These are phyloP conservation scores for Pulveroboletus sp. DNA, from an alignment of 768 basidiomycete genomes.

Conservation along the genomic window DNA sequence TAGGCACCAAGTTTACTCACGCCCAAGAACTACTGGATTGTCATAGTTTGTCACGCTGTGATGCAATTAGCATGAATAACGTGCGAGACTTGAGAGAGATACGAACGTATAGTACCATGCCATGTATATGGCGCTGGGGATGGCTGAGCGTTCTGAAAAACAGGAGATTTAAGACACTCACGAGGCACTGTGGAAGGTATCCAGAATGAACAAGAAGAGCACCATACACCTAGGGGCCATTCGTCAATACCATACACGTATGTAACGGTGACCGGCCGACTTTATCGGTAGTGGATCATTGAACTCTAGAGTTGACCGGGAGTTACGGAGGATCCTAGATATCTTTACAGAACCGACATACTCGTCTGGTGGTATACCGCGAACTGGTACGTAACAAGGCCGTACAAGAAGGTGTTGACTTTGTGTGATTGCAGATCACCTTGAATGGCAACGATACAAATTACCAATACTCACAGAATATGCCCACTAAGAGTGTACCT, in stretches of 20 bases:
- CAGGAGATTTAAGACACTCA: background rate
- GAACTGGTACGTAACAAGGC: conserved; percentile 41
- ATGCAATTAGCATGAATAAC: background rate
- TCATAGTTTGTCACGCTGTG: conserved; percentile 12
- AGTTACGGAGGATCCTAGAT: background rate
- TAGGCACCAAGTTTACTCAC: background rate
- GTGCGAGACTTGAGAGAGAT: background rate
- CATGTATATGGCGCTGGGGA: conserved; percentile 9
- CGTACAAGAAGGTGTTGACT: conserved; percentile 32
- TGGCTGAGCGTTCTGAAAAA: background rate
- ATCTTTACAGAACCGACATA: background rate
- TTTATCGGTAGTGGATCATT: conserved; percentile 6
- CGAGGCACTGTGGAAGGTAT: conserved; percentile 14
- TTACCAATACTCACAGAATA: conserved; percentile 9
- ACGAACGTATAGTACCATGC: conserved; percentile 12
- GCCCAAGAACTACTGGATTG: conserved; percentile 9
- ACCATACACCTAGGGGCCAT: conserved; percentile 4
- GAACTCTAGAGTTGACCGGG: background rate
- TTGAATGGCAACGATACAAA: background rate
- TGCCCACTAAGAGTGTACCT: conserved; percentile 16
- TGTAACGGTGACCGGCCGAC: background rate
- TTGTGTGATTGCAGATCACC: background rate
- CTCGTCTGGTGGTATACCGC: conserved; percentile 32
- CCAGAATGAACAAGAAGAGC: conserved; percentile 7
- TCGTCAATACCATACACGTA: background rate